These are phyloP conservation scores for Piloderma croceum DNA, from an alignment of 768 basidiomycete species.

Conservation along the genomic window DNA sequence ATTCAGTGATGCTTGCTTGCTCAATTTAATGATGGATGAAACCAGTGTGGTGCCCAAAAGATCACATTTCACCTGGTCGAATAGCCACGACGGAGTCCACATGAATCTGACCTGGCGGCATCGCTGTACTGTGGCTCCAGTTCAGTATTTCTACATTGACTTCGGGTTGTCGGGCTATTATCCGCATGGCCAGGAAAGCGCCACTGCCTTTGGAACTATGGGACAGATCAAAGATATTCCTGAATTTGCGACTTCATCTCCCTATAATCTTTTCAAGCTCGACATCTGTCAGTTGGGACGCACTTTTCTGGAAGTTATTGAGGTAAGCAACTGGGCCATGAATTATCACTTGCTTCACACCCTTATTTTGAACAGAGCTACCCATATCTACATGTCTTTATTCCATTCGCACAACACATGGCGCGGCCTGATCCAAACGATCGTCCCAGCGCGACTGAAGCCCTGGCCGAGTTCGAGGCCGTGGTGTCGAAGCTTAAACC, in stretches of 20 bases:
- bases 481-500: too few species aligned
- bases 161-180: conserved; percentile 19
- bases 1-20: conserved; percentile 14
- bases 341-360: too few species aligned
- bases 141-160: conserved; percentile 26
- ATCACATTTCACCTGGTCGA: conserved; percentile 3
- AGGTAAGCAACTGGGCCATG: too few species aligned
- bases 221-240: conserved; percentile 22
- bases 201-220: conserved; percentile 5
- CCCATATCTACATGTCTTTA: too few species aligned
- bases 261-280: conserved; percentile 26
- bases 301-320: too few species aligned
- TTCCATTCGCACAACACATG: too few species aligned
- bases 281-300: conserved; percentile 26
- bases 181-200: conserved; percentile 1
- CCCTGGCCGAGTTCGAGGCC: too few species aligned
- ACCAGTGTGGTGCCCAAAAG: conserved; percentile 10
- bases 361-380: too few species aligned
- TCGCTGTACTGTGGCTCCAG: conserved; percentile 3
- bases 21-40: conserved; percentile 14
- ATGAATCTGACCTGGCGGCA: background rate
- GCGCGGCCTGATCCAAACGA: too few species aligned
- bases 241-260: conserved; percentile 15
- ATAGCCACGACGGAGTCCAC: background rate
- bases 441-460: too few species aligned